phyloP scores from a whole-genome alignment of 495 filamentous ascomycete species.

The Penicillium maclennaniae region DNA sequence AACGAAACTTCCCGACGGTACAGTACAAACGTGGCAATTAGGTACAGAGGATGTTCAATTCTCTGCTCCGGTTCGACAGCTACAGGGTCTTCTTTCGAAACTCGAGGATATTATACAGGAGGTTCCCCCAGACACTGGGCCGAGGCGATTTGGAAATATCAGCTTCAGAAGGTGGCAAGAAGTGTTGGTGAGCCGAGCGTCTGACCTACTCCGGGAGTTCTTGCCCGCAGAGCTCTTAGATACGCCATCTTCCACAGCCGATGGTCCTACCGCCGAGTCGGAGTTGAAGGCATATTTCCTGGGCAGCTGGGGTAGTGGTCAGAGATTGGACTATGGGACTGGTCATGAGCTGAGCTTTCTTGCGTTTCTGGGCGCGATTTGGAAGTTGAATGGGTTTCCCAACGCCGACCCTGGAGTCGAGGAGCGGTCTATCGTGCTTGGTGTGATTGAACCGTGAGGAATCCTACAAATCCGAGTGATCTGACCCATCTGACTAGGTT shows the following conservation, averaged over 20 bases:
- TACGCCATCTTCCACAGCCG: constrained; percentile 21
- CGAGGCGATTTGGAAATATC: constrained; percentile 85
- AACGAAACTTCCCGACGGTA: constrained; percentile 35
- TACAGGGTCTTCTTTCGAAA: constrained; percentile 58
- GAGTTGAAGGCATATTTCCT: constrained; percentile 80
- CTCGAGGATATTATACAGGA: constrained; percentile 68
- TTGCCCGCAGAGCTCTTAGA: constrained; percentile 52
- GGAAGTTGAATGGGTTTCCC: constrained; percentile 81
- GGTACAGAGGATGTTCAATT: constrained; percentile 44
- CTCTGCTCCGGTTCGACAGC: constrained; percentile 57
- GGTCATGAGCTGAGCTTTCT: constrained; percentile 94
- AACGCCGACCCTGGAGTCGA: constrained; percentile 46
- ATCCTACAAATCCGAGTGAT: neutral
- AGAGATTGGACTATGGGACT: constrained; percentile 91
- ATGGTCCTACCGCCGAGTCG: constrained; percentile 43
- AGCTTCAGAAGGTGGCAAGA: constrained; percentile 82
- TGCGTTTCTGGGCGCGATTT: constrained; percentile 83
- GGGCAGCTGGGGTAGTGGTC: constrained; percentile 81
- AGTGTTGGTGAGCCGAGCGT: constrained; percentile 56
- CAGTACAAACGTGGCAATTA: constrained; percentile 52
- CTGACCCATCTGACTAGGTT: constrained; percentile 3
- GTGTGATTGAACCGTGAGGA: constrained; percentile 74
- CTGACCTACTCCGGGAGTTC: constrained; percentile 57
- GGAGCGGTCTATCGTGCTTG: constrained; percentile 74
- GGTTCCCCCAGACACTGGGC: constrained; percentile 78